These are phyloP conservation scores for Lasiodiplodia sp. DNA, from an alignment of 2,329 filamentous ascomycete species.

Conservation along the genomic window DNA sequence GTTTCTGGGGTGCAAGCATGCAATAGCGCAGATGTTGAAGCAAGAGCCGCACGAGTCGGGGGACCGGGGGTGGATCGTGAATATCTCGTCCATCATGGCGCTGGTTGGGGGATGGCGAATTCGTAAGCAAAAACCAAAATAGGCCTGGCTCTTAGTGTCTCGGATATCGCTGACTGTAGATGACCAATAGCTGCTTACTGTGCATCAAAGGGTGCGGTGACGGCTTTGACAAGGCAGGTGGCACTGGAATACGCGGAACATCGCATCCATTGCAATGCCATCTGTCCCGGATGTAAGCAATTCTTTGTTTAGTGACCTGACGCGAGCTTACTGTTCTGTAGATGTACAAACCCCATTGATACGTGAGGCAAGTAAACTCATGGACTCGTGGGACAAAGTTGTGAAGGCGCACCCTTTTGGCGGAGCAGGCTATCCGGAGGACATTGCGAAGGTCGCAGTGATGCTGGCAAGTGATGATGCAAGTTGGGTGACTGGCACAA, in stretches of 20 bases:
- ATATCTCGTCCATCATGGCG: constrained; percentile 58
- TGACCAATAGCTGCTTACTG: constrained; percentile 46
- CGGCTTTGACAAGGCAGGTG: constrained; percentile 53
- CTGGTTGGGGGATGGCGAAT: constrained; percentile 35
- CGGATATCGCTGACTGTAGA: not conserved
- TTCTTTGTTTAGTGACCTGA: not conserved
- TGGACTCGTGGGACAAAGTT: not conserved
- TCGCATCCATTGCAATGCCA: constrained; percentile 61
- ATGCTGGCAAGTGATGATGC: constrained; percentile 57
- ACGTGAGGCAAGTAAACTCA: not conserved
- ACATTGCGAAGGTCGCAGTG: constrained; percentile 50
- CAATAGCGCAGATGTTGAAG: constrained; percentile 42
- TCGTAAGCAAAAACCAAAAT: not conserved
- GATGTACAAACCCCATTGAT: not conserved
- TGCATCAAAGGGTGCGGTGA: constrained; percentile 59
- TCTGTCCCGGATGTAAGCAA: constrained; percentile 60
- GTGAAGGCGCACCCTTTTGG: constrained; percentile 43
- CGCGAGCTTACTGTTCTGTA: not conserved
- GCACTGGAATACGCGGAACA: constrained; percentile 59
- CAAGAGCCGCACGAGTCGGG: constrained; percentile 37
- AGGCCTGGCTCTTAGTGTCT: not conserved
- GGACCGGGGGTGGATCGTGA: constrained; percentile 62
- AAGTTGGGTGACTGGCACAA: constrained; percentile 51
- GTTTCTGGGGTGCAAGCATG: constrained; percentile 47
- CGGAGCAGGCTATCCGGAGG: constrained; percentile 39